Conservation (phyloP, 1,139 yeast genomes). For the Meyerozyma smithsonii region DNA sequence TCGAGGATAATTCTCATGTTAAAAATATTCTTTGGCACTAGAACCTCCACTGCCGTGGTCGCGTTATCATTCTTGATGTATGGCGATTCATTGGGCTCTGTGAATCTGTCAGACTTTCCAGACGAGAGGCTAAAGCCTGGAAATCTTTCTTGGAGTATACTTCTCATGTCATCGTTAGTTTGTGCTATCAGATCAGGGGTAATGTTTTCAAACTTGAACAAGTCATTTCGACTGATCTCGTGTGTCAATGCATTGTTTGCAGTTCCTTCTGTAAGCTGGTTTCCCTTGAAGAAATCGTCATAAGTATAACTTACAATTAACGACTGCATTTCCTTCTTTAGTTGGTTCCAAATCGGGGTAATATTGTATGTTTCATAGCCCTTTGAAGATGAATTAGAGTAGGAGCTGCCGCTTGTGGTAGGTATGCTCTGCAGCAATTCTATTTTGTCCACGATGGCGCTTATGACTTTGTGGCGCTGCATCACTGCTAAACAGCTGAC, state of each 20-base stretch:
- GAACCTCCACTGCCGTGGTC: conserved; percentile 54
- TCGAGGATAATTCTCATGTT: conserved; percentile 75
- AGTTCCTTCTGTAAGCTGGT: not conserved
- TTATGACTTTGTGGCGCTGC: conserved; percentile 66
- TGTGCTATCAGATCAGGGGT: conserved; percentile 27
- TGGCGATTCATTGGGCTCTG: conserved; percentile 28
- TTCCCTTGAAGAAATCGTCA: conserved; percentile 12
- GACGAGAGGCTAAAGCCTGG: conserved; percentile 50
- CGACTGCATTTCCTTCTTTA: conserved; percentile 55
- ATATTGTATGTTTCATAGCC: conserved; percentile 25
- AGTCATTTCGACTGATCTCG: conserved; percentile 24
- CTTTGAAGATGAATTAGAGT: not conserved
- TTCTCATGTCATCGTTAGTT: conserved; percentile 40
- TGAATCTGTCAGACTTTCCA: not conserved
- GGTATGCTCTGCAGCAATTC: conserved; percentile 10
- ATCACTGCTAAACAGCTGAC: conserved; percentile 57
- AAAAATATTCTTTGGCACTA: conserved; percentile 73
- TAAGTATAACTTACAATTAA: conserved; percentile 55
- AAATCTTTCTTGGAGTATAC: conserved; percentile 52
- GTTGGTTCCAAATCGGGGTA: conserved; percentile 50
- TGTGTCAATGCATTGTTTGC: conserved; percentile 13
- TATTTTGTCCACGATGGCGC: conserved; percentile 41
- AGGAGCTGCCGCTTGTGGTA: conserved; percentile 1
- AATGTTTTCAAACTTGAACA: conserved; percentile 50
- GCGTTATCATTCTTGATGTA: conserved; percentile 57